These are phyloP conservation scores for Ceratocystis alfenasii DNA, from an alignment of 2,329 filamentous ascomycete genomes.

Conservation along the genomic window DNA sequence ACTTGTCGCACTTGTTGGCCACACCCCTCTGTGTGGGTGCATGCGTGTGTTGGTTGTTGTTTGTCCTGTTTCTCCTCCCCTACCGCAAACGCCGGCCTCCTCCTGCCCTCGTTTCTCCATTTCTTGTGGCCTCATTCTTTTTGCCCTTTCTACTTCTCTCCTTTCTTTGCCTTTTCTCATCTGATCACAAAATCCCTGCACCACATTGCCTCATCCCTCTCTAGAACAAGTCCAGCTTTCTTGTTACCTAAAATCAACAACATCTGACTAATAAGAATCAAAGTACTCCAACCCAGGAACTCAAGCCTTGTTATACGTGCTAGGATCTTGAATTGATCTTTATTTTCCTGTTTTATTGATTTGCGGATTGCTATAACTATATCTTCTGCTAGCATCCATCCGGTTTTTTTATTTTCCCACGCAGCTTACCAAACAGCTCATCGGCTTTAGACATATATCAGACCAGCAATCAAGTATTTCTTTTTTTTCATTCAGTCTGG, in stretches of 20 bases:
- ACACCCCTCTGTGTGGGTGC: neutral
- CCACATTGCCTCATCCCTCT: slow-evolving; percentile 15
- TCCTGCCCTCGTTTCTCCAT: slow-evolving; percentile 14
- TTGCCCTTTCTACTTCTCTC: neutral
- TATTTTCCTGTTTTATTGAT: slow-evolving; percentile 1
- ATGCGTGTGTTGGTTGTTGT: neutral
- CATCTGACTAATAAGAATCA: slow-evolving; percentile 27
- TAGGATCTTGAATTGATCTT: slow-evolving; percentile 2
- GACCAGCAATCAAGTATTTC: neutral
- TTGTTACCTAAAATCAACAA: slow-evolving; percentile 26
- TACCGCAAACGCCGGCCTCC: neutral
- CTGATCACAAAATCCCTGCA: slow-evolving; percentile 19
- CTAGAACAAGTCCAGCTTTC: slow-evolving; percentile 21
- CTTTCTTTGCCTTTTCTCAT: neutral
- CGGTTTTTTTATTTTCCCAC: neutral
- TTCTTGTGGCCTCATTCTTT: slow-evolving; percentile 6
- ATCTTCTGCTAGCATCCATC: neutral
- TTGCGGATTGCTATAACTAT: neutral
- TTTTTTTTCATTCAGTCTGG: neutral
- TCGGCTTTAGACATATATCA: neutral
- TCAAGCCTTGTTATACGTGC: slow-evolving; percentile 10
- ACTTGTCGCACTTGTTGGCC: neutral
- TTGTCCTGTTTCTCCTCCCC: neutral
- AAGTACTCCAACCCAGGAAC: slow-evolving; percentile 17
- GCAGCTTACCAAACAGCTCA: neutral